phyloP scores from a whole-genome alignment of 2,329 filamentous ascomycete species.

The Orbilia quercus region DNA sequence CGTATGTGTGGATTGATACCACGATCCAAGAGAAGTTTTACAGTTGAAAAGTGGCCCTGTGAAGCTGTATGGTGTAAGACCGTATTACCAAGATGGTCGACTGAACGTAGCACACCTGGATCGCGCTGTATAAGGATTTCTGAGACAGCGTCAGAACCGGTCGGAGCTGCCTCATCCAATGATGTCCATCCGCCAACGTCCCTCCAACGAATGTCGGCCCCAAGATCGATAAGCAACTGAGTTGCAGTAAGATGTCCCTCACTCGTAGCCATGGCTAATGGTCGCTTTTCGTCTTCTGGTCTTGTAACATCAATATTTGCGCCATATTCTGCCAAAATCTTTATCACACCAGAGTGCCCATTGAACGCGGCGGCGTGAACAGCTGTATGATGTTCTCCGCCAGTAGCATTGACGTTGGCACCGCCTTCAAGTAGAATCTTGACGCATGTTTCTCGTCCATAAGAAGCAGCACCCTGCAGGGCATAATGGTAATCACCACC shows the following conservation, averaged over 20 bases:
- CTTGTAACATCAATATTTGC: not conserved
- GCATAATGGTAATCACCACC: conserved; percentile 18
- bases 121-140: conserved; percentile 7
- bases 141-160: not conserved
- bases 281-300: not conserved
- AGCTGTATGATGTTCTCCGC: conserved; percentile 17
- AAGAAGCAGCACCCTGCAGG: conserved; percentile 15
- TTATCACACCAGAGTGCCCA: not conserved
- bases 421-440: conserved; percentile 14
- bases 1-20: not conserved
- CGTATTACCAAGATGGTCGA: not conserved
- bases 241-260: conserved; percentile 1
- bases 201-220: not conserved
- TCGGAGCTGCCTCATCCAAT: conserved; percentile 8
- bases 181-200: conserved; percentile 8
- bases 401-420: conserved; percentile 8
- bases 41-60: not conserved
- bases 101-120: not conserved
- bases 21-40: conserved; percentile 1
- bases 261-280: conserved; percentile 3
- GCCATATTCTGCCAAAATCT: not conserved
- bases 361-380: conserved; percentile 19
- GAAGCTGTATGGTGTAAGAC: conserved; percentile 11
- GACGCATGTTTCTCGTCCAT: conserved; percentile 15
- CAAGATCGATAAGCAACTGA: not conserved